Percentiles rank a stretch among this genome's conserved stretches.
phyloP scores from a whole-genome alignment of 1,139 yeast genomes.

The Nadsonia commutata region DNA sequence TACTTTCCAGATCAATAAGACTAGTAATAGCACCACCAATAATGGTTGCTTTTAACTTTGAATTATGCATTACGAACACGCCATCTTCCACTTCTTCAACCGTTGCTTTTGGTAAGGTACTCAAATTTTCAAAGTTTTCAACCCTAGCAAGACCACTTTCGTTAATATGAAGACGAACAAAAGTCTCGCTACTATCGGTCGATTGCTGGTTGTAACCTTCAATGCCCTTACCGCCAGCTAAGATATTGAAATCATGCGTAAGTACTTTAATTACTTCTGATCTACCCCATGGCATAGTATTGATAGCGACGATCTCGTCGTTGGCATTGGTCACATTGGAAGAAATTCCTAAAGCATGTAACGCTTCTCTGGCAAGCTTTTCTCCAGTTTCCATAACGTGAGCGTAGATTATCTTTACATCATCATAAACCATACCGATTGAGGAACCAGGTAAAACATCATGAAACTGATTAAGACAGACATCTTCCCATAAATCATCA shows the following conservation, averaged over 20 bases:
- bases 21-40: constrained; percentile 53
- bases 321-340: constrained; percentile 8
- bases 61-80: constrained; percentile 41
- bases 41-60: constrained; percentile 42
- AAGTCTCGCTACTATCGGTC: constrained; percentile 6
- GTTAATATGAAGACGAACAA: constrained; percentile 9
- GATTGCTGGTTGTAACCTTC: constrained; percentile 7
- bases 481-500: constrained; percentile 70
- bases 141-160: constrained; percentile 12
- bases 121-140: background rate
- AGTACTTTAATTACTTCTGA: constrained; percentile 35
- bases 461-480: constrained; percentile 85
- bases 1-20: constrained; percentile 43
- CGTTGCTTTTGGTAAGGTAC: background rate
- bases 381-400: constrained; percentile 41
- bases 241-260: constrained; percentile 2
- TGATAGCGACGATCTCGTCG: constrained; percentile 25
- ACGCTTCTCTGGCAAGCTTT: constrained; percentile 37
- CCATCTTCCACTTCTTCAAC: constrained; percentile 29
- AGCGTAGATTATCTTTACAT: constrained; percentile 69
- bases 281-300: constrained; percentile 60
- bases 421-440: constrained; percentile 89
- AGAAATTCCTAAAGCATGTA: constrained; percentile 28
- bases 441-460: constrained; percentile 95
- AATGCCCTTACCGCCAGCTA: constrained; percentile 4